A percentile compares a stretch with the other conserved stretches of the same genome.
phyloP scores from a whole-genome alignment of 305 asterid species.

The Solanum hybrid region DNA sequence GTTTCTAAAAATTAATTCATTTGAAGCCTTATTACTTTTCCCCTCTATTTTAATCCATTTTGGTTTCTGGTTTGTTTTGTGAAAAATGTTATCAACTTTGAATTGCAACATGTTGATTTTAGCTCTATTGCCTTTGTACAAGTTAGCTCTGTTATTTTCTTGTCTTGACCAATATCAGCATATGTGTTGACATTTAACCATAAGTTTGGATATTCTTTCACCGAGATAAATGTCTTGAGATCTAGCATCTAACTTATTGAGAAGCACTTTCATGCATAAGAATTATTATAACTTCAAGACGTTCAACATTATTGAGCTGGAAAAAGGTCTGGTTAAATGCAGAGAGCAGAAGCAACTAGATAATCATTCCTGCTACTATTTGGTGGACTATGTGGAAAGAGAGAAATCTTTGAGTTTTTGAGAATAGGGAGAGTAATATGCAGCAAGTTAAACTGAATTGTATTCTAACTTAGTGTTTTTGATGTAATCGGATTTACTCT shows the following conservation, averaged over 20 bases:
- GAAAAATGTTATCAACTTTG: neutral
- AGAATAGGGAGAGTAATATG: neutral
- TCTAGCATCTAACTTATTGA: neutral
- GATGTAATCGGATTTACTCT: neutral
- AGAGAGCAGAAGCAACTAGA: neutral
- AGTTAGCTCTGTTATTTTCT: neutral
- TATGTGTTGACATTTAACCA: neutral
- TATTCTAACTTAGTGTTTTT: neutral
- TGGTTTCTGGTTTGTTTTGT: neutral
- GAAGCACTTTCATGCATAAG: neutral
- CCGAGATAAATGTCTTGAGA: slow-evolving; percentile 1
- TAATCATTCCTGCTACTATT: neutral
- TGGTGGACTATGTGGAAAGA: neutral
- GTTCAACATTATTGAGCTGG: neutral
- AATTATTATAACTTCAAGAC: neutral
- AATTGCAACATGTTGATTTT: neutral
- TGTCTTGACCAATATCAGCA: neutral
- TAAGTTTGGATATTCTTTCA: neutral
- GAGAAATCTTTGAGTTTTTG: neutral
- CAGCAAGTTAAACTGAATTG: neutral
- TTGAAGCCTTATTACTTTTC: neutral
- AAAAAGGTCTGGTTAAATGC: neutral
- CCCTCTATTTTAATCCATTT: neutral
- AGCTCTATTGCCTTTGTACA: neutral
- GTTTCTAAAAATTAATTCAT: neutral